Conservation (phyloP, 345 rosid species). For the Tarenaya hassleriana region DNA sequence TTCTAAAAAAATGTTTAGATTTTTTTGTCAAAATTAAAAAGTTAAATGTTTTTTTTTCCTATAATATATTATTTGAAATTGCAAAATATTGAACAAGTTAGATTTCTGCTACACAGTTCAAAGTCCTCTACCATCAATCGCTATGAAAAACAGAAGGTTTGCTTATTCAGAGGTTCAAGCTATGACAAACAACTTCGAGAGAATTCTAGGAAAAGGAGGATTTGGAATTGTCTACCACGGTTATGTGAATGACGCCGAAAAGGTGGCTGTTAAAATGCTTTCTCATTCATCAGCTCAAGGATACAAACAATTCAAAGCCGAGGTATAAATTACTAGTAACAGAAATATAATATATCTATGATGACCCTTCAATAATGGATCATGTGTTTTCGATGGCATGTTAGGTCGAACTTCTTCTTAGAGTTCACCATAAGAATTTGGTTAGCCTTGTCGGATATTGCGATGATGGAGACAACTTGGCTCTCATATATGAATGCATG, state of each 20-base stretch:
- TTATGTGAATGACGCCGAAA: neutral
- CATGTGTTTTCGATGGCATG: too few species aligned
- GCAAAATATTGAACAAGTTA: too few species aligned
- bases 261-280: neutral
- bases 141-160: conserved; percentile 18
- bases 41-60: too few species aligned
- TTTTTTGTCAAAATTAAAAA: too few species aligned
- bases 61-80: too few species aligned
- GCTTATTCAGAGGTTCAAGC: conserved; percentile 19
- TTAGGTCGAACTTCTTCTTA: conserved; percentile 40
- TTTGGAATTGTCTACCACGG: conserved; percentile 44
- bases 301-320: neutral
- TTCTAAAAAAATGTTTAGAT: too few species aligned
- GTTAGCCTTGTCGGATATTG: conserved; percentile 40
- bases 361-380: neutral
- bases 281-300: neutral
- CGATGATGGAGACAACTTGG: conserved; percentile 26
- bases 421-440: conserved; percentile 54
- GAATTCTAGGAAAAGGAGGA: conserved; percentile 36
- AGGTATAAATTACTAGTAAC: too few species aligned
- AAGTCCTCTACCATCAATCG: neutral
- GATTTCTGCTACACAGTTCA: too few species aligned
- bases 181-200: conserved; percentile 33
- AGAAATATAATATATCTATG: neutral
- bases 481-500: conserved; percentile 46